Conservation (phyloP, 2,329 filamentous ascomycete genomes). For the Diaporthe velutina region DNA sequence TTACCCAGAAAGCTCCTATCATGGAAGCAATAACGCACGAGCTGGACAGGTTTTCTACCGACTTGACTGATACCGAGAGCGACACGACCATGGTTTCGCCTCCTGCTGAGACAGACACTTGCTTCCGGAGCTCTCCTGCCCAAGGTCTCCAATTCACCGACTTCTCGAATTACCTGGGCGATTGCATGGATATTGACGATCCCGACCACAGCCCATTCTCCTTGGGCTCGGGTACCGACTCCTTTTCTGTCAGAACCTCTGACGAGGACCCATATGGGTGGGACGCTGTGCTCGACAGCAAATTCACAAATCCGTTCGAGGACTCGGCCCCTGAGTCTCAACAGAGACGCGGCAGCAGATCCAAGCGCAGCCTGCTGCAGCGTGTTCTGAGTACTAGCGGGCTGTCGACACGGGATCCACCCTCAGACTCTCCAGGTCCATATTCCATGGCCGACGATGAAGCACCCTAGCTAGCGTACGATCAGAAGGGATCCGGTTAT, state of each 20-base stretch:
- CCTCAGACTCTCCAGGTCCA: constrained; percentile 20
- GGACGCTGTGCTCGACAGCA: constrained; percentile 44
- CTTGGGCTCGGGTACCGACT: constrained; percentile 36
- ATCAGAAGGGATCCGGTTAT: neutral
- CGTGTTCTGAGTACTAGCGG: constrained; percentile 38
- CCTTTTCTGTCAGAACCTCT: constrained; percentile 35
- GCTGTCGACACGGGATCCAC: constrained; percentile 21
- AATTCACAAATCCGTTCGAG: constrained; percentile 32
- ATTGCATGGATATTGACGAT: constrained; percentile 31
- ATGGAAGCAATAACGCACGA: constrained; percentile 24
- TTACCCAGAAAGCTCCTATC: neutral
- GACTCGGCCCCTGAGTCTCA: constrained; percentile 15
- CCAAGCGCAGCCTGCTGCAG: constrained; percentile 38
- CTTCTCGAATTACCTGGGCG: constrained; percentile 46
- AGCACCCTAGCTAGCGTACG: constrained; percentile 14
- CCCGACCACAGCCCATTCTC: constrained; percentile 38
- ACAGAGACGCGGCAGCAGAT: constrained; percentile 35
- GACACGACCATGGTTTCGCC: constrained; percentile 33
- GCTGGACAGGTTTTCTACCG: constrained; percentile 24
- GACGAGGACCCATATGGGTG: constrained; percentile 47
- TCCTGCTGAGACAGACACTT: constrained; percentile 11
- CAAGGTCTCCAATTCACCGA: constrained; percentile 46
- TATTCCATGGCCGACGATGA: constrained; percentile 12
- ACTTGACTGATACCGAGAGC: constrained; percentile 37
- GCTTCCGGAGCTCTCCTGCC: constrained; percentile 29